A percentile compares a stretch with the other conserved stretches of the same genome.
phyloP scores from a whole-genome alignment of 2,329 filamentous ascomycete genomes.

The Ceratocystis alfenasii region DNA sequence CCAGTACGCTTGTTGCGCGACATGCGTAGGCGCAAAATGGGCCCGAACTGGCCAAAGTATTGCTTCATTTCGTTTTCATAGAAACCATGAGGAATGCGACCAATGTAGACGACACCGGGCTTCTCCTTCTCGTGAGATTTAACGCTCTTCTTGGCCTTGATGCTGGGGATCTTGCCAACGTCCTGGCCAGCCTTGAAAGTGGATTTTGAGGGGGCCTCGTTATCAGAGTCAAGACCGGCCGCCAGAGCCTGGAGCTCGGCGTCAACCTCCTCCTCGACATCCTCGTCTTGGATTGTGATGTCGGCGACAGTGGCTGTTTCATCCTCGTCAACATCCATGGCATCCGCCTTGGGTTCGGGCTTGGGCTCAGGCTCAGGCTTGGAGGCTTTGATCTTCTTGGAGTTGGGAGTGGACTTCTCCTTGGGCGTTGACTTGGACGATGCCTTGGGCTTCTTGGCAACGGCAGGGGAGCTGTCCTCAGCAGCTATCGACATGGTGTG shows the following conservation, averaged over 20 bases:
- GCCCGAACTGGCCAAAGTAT: slow-evolving; percentile 90
- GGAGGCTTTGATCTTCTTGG: slow-evolving; percentile 13
- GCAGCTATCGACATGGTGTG: slow-evolving; percentile 28
- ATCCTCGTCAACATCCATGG: slow-evolving; percentile 25
- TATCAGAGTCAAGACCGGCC: slow-evolving; percentile 35
- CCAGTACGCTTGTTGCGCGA: slow-evolving; percentile 89
- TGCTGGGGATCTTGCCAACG: slow-evolving; percentile 40
- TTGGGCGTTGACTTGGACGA: slow-evolving; percentile 31
- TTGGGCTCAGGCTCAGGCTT: slow-evolving; percentile 9
- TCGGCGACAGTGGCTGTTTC: slow-evolving; percentile 25
- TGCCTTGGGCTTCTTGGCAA: slow-evolving; percentile 37
- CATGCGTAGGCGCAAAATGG: slow-evolving; percentile 64
- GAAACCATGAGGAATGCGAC: slow-evolving; percentile 84
- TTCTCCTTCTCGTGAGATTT: slow-evolving; percentile 36
- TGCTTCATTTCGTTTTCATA: slow-evolving; percentile 90
- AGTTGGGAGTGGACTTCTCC: slow-evolving; percentile 16
- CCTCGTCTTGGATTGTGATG: slow-evolving; percentile 29
- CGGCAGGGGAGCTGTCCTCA: slow-evolving; percentile 36
- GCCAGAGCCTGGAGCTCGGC: slow-evolving; percentile 36
- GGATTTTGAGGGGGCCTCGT: slow-evolving; percentile 29
- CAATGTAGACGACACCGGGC: slow-evolving; percentile 77
- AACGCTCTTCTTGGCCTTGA: slow-evolving; percentile 34
- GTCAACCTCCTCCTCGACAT: slow-evolving; percentile 33
- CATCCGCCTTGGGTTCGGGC: slow-evolving; percentile 22
- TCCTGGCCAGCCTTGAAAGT: slow-evolving; percentile 39